phyloP scores from a whole-genome alignment of 441 rosid genomes.

The Gossypium davidsonii region DNA sequence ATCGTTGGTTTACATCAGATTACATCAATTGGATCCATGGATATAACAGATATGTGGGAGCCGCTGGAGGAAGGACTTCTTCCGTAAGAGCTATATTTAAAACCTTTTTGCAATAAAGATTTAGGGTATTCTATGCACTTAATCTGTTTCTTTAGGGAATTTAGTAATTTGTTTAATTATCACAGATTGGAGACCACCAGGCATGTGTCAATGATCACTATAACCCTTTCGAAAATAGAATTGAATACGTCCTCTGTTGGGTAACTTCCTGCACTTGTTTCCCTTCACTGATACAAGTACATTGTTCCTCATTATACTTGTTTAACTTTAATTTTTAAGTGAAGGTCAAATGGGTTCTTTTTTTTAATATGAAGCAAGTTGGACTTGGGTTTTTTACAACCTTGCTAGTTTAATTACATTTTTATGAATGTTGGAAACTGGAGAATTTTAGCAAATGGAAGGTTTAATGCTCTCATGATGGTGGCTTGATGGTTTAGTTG shows the following conservation, averaged over 20 bases:
- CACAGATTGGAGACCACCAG: conserved; percentile 78
- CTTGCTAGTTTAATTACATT: background rate
- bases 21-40: conserved; percentile 74
- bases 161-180: background rate
- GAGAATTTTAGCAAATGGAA: background rate
- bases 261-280: conserved; percentile 36
- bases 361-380: background rate
- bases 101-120: background rate
- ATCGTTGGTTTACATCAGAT: conserved; percentile 83
- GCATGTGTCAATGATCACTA: conserved; percentile 87
- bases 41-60: conserved; percentile 93
- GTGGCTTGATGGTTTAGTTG: background rate
- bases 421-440: background rate
- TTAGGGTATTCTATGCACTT: background rate
- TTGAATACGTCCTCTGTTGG: conserved; percentile 65
- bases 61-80: conserved; percentile 97
- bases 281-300: background rate
- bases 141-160: background rate
- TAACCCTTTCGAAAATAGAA: conserved; percentile 72
- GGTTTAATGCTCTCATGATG: background rate
- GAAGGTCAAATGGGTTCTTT: background rate
- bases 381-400: background rate
- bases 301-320: background rate
- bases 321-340: background rate
- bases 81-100: conserved; percentile 45